These are phyloP conservation scores for Anisodus tanguticus DNA, from an alignment of 257 asterid genomes.

Conservation along the genomic window DNA sequence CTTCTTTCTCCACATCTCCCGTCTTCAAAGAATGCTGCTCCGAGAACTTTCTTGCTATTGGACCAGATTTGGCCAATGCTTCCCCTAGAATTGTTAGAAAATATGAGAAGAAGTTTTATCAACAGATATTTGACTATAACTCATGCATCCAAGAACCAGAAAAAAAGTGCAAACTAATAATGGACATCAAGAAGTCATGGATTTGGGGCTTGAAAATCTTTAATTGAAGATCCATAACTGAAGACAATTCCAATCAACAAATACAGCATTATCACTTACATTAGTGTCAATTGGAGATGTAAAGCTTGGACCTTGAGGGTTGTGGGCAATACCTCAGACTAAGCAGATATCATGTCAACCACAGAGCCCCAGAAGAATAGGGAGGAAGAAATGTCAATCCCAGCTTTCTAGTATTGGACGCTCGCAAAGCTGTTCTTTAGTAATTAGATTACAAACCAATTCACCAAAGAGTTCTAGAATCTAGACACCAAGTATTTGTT, in stretches of 20 bases:
- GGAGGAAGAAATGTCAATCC: conserved; percentile 4
- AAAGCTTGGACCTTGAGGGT: conserved; percentile 15
- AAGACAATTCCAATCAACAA: not conserved
- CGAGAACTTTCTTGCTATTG: not conserved
- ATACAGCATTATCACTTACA: not conserved
- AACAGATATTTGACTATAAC: not conserved
- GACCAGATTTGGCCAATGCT: not conserved
- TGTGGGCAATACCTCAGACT: not conserved
- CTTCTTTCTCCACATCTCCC: conserved; percentile 8
- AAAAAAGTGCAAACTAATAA: not conserved
- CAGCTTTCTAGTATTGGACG: not conserved
- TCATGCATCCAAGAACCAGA: not conserved
- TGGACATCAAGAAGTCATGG: conserved; percentile 6
- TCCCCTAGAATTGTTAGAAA: not conserved
- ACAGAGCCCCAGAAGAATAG: not conserved
- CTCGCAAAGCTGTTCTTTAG: not conserved
- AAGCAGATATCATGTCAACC: not conserved
- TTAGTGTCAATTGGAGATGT: not conserved
- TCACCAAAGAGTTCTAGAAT: not conserved
- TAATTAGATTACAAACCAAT: not conserved
- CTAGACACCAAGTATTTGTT: not conserved
- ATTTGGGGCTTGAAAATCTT: not conserved
- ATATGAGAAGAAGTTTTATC: not conserved
- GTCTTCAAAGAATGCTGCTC: conserved; percentile 18
- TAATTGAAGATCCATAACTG: not conserved